Evolutionary conservation across 1,284 basidiomycete species (phyloP).

Genomic region (Cronartium quercuum): DNA sequence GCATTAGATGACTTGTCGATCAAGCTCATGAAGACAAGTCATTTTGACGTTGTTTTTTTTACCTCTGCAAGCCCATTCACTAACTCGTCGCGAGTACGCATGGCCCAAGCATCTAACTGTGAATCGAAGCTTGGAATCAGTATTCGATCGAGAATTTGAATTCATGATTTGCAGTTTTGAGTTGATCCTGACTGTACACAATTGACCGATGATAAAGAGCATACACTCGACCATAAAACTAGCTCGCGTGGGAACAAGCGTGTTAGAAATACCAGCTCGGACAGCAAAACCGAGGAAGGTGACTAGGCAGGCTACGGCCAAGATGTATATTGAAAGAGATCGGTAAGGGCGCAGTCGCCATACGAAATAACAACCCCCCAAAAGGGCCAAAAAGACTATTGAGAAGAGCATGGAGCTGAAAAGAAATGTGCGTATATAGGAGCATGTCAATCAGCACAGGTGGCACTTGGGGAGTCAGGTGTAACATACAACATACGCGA

Average conservation of each 20-base stretch:
- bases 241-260: background rate
- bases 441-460: background rate
- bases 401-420: constrained; percentile 30
- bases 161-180: background rate
- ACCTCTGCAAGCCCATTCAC: constrained; percentile 12
- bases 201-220: constrained; percentile 19
- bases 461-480: background rate
- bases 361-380: constrained; percentile 2
- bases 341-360: constrained; percentile 5
- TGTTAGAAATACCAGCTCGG: constrained; percentile 23
- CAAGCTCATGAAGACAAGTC: background rate
- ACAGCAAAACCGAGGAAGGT: constrained; percentile 32
- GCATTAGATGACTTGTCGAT: background rate
- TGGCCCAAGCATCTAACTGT: constrained; percentile 27
- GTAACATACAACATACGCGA: constrained; percentile 6
- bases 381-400: constrained; percentile 7
- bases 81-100: constrained; percentile 16
- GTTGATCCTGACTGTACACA: constrained; percentile 6
- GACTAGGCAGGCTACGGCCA: background rate
- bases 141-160: too few species aligned
- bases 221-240: constrained; percentile 33
- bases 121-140: background rate
- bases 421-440: background rate
- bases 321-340: constrained; percentile 7
- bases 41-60: too few species aligned